Evolutionary conservation across 163 green algal genomes (phyloP).

Genomic region (Scenedesmus sp.): DNA sequence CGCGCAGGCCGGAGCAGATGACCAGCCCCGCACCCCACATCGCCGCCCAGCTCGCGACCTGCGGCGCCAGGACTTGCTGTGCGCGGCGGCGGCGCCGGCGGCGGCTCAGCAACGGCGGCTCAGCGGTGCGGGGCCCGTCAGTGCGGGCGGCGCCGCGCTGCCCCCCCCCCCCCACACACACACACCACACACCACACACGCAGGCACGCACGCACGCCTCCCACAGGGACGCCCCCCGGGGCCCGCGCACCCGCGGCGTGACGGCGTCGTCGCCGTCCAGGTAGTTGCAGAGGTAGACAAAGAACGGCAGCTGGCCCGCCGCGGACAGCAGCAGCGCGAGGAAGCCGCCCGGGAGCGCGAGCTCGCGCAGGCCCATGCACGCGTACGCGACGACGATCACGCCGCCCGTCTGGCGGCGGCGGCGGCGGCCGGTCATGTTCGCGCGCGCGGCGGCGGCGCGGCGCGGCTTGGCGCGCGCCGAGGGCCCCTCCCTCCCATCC

Average conservation of each 20-base stretch:
- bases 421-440: neutral
- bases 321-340: slow-evolving; percentile 46
- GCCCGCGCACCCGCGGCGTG: neutral
- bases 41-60: slow-evolving; percentile 51
- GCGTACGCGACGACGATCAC: slow-evolving; percentile 35
- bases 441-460: neutral
- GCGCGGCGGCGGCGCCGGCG: neutral
- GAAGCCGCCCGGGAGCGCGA: slow-evolving; percentile 48
- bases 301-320: slow-evolving; percentile 44
- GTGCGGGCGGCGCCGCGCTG: neutral
- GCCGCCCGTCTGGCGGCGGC: slow-evolving; percentile 24
- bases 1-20: slow-evolving; percentile 44
- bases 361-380: slow-evolving; percentile 41
- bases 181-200: neutral
- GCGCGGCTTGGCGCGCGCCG: too few species aligned
- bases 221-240: neutral
- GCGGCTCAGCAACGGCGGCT: neutral
- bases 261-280: slow-evolving; percentile 44
- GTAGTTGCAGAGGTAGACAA: slow-evolving; percentile 32
- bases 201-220: neutral
- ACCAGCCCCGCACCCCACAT: slow-evolving; percentile 57
- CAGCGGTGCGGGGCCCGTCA: neutral
- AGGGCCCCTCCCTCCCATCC: too few species aligned
- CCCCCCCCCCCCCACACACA: too few species aligned
- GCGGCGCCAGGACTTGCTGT: slow-evolving; percentile 57